Conservation (phyloP, 1,284 basidiomycete species). For the Mrakiaceae sp. region DNA sequence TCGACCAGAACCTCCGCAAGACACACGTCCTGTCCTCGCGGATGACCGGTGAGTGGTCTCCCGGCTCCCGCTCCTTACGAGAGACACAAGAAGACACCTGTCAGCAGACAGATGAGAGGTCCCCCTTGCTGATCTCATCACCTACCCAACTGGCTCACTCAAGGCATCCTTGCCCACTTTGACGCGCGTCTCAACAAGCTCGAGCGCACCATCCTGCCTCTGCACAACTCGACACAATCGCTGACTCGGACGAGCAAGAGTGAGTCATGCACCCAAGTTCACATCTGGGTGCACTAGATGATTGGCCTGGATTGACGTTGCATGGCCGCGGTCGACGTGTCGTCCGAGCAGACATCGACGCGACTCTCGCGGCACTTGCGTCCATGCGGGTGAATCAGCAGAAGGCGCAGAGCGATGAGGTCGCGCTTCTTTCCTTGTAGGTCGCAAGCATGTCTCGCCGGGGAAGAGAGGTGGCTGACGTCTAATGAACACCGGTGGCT, state of each 20-base stretch:
- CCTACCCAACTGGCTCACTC: neutral
- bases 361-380: constrained; percentile 10
- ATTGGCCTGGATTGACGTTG: no score
- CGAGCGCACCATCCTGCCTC: constrained; percentile 12
- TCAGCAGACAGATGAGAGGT: neutral
- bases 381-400: constrained; percentile 5
- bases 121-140: neutral
- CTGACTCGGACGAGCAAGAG: neutral
- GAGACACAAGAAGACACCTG: neutral
- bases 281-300: no score
- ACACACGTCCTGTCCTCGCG: constrained; percentile 11
- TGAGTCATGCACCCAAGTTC: neutral
- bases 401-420: constrained; percentile 7
- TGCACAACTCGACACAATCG: constrained; percentile 13
- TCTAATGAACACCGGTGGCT: neutral
- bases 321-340: neutral
- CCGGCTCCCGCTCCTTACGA: neutral
- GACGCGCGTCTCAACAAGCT: constrained; percentile 15
- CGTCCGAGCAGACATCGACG: constrained; percentile 10
- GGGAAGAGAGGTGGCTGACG: no score
- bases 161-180: constrained; percentile 16
- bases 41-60: constrained; percentile 9
- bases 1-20: constrained; percentile 17
- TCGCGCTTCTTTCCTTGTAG: constrained; percentile 2
- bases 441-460: neutral